phyloP scores from a whole-genome alignment of 1,284 basidiomycete species.

The Cutaneotrichosporon arboriforme region DNA sequence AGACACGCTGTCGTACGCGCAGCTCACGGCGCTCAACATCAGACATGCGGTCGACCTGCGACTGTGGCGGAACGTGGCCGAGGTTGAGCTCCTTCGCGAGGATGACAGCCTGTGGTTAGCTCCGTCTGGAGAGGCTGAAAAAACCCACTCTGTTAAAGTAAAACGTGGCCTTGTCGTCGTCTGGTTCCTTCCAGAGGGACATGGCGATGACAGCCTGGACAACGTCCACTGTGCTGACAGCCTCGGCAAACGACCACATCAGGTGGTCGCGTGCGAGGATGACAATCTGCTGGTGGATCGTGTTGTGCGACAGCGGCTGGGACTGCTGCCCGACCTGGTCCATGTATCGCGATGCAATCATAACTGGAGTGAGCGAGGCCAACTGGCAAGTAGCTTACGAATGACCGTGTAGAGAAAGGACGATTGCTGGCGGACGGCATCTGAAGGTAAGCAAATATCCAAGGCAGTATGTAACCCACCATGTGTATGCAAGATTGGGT shows the following conservation, averaged over 20 bases:
- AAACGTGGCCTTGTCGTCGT: slow-evolving; percentile 38
- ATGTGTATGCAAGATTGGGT: slow-evolving; percentile 26
- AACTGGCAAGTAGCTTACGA: slow-evolving; percentile 18
- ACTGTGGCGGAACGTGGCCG: slow-evolving; percentile 20
- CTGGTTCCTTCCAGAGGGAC: slow-evolving; percentile 35
- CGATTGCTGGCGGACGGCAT: slow-evolving; percentile 26
- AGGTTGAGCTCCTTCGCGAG: slow-evolving; percentile 34
- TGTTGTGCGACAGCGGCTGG: slow-evolving; percentile 23
- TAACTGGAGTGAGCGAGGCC: slow-evolving; percentile 15
- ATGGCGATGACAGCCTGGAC: slow-evolving; percentile 30
- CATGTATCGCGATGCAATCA: slow-evolving; percentile 32
- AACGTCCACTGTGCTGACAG: slow-evolving; percentile 25
- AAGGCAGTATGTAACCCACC: slow-evolving; percentile 8
- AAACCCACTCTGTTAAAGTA: slow-evolving; percentile 32
- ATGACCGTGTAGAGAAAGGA: slow-evolving; percentile 34
- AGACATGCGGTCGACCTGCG: slow-evolving; percentile 19
- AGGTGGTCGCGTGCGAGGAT: slow-evolving; percentile 32
- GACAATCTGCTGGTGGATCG: slow-evolving; percentile 33
- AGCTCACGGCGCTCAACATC: slow-evolving; percentile 18
- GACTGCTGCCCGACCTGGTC: slow-evolving; percentile 11
- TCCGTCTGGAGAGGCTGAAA: background rate
- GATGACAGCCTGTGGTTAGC: slow-evolving; percentile 24
- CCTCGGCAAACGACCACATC: slow-evolving; percentile 34
- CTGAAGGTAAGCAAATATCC: slow-evolving; percentile 5
- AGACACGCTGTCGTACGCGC: slow-evolving; percentile 29